These are phyloP conservation scores for Alternaria tenuissima DNA, from an alignment of 2,329 filamentous ascomycete species.

Conservation along the genomic window DNA sequence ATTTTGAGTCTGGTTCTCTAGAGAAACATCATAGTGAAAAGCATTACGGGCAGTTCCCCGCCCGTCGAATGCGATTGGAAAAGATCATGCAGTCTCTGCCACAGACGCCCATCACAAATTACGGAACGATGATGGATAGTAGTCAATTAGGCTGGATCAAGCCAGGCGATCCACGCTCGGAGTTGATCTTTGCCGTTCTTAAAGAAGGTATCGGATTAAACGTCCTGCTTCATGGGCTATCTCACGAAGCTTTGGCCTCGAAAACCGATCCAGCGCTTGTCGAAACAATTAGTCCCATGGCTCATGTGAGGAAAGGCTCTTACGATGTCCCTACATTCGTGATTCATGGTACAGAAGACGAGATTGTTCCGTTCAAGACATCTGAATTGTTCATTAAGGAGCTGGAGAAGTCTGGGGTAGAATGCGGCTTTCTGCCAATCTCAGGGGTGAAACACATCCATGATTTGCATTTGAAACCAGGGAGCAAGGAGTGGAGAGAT, in stretches of 20 bases:
- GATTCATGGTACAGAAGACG: conserved; percentile 7
- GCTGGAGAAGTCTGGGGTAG: background rate
- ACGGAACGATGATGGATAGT: conserved; percentile 12
- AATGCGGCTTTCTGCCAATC: conserved; percentile 6
- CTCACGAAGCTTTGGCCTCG: background rate
- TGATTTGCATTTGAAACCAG: conserved; percentile 7
- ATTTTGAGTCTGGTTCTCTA: conserved; percentile 8
- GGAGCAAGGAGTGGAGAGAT: conserved; percentile 6
- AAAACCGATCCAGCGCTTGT: conserved; percentile 7
- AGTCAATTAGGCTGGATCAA: conserved; percentile 12
- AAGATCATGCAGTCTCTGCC: conserved; percentile 12
- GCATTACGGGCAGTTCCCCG: background rate
- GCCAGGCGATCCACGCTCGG: conserved; percentile 8
- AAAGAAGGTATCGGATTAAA: conserved; percentile 6
- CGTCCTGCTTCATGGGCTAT: conserved; percentile 3
- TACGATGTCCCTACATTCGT: conserved; percentile 11
- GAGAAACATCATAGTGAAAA: conserved; percentile 5
- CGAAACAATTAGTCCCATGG: conserved; percentile 7
- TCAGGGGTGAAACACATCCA: conserved; percentile 9
- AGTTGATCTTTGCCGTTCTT: conserved; percentile 8
- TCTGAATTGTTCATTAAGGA: conserved; percentile 7
- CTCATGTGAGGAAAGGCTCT: conserved; percentile 5
- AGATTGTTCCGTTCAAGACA: conserved; percentile 11
- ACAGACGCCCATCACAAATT: conserved; percentile 3
- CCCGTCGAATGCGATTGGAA: conserved; percentile 10